A percentile compares a stretch with the other conserved stretches of the same genome.
These are phyloP conservation scores for Nicotiana benthamiana DNA, from an alignment of 257 asterid genomes.

Conservation along the genomic window DNA sequence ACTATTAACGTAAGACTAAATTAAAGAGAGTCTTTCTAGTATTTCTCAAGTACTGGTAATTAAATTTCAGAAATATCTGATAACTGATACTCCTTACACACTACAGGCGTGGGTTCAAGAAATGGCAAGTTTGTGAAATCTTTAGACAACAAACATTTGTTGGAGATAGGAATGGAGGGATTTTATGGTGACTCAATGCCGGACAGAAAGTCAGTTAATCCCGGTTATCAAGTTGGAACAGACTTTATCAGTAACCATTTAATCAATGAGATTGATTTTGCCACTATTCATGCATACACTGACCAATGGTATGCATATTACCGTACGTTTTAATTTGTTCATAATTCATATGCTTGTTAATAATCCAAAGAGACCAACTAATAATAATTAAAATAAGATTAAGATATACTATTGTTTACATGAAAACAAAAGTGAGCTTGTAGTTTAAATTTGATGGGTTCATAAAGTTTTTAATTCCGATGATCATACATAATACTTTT, in stretches of 20 bases:
- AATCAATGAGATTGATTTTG: constrained; percentile 37
- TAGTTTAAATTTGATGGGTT: not conserved
- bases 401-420: not conserved
- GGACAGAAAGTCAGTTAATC: constrained; percentile 36
- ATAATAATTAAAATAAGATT: not conserved
- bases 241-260: constrained; percentile 47
- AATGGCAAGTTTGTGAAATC: constrained; percentile 52
- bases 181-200: constrained; percentile 55
- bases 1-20: constrained; percentile 21
- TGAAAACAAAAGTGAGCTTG: not conserved
- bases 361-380: not conserved
- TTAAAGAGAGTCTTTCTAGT: not conserved
- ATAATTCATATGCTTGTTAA: not conserved
- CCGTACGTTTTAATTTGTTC: no score
- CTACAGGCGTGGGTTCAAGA: constrained; percentile 35
- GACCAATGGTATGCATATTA: constrained; percentile 27
- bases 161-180: constrained; percentile 59
- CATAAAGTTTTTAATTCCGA: not conserved
- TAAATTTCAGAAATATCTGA: no score
- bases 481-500: not conserved
- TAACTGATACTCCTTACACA: no score
- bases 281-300: constrained; percentile 61
- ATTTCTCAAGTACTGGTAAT: no score
- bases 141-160: constrained; percentile 39
- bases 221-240: constrained; percentile 48